phyloP scores from a whole-genome alignment of 306 rosid species.

The Mucuna pruriens region DNA sequence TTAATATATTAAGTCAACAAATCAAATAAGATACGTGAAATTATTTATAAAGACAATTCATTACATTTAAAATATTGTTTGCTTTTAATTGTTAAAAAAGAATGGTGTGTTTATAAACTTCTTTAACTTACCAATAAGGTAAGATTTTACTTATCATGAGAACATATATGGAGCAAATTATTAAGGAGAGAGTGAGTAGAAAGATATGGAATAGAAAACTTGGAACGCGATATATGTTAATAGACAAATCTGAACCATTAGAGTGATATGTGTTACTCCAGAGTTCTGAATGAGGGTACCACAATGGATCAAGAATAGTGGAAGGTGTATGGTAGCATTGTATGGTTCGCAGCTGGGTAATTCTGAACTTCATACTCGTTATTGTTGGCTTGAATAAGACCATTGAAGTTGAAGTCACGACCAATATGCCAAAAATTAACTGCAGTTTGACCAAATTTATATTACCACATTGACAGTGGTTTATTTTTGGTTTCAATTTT shows the following conservation, averaged over 20 bases:
- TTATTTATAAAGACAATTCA: too few species aligned
- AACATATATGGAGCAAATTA: not conserved
- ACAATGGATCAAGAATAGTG: not conserved
- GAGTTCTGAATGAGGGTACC: not conserved
- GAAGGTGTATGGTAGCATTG: not conserved
- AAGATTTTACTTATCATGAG: too few species aligned
- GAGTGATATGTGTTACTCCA: not conserved
- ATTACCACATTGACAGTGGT: not conserved
- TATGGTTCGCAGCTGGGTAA: not conserved
- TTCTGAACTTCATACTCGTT: not conserved
- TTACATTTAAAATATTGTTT: too few species aligned
- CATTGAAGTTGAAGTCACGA: not conserved
- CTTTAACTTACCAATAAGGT: too few species aligned
- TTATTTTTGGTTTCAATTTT: not conserved
- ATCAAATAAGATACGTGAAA: too few species aligned
- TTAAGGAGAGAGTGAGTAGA: not conserved
- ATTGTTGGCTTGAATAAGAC: not conserved
- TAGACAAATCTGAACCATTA: not conserved
- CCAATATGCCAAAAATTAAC: not conserved
- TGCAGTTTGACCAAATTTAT: not conserved
- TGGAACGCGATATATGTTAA: too few species aligned
- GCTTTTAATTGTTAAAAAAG: too few species aligned
- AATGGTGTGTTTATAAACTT: too few species aligned
- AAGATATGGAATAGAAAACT: not conserved
- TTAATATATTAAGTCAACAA: too few species aligned